Evolutionary conservation across 2,329 filamentous ascomycete genomes (phyloP), one percentile per base, ranked within the genome.

Genomic region (Phyllosticta citriasiana): DNA sequence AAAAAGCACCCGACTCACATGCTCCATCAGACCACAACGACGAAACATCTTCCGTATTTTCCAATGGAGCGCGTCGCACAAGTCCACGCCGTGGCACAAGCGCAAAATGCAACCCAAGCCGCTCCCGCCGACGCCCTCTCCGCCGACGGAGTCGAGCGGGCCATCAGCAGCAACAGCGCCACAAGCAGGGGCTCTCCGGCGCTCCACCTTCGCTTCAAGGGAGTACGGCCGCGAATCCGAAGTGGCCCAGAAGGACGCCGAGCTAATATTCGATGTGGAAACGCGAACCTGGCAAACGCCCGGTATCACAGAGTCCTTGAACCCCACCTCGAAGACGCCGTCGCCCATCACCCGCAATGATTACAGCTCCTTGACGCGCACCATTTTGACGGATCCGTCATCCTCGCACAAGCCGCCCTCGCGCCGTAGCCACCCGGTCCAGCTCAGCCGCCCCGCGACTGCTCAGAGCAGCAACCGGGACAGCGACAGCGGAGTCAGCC

Each of bases 31-130:
- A 30, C 57, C 26, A 14, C 53, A 16, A 57, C 57, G 50, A 57
- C 56, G 50, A 56, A 53, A 25, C 40, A 60, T 57, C 25, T 61
- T 61, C 30, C 59, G 59, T 26, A 55, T 61, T 19, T 61, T 61
- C 47, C 59, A 61, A 24, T 61, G 59, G 59, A 61, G 54, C 55
- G 30, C 54, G 9, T 61, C 54, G 59, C 53, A 57, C 59, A 57
- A 57, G 50, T 55, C 54, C 25, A 53, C 54, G 50, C 54, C 59
- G 10, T 54, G 55, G 12, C 54, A 55, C 47, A 57, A 54, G 27
- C 54, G 54, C 47, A 61, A 53, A 35, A 14, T 57, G 9, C 55
- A 50, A 47, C 55, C 59, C 54, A 53, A 57, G 47, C 27, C 59
- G 14, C 47, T 40, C 3, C 47, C 54, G 10, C 47, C 57, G 19